These are phyloP conservation scores for Exutisphaerella laricina DNA, from an alignment of 2,329 filamentous ascomycete species.

Conservation along the genomic window DNA sequence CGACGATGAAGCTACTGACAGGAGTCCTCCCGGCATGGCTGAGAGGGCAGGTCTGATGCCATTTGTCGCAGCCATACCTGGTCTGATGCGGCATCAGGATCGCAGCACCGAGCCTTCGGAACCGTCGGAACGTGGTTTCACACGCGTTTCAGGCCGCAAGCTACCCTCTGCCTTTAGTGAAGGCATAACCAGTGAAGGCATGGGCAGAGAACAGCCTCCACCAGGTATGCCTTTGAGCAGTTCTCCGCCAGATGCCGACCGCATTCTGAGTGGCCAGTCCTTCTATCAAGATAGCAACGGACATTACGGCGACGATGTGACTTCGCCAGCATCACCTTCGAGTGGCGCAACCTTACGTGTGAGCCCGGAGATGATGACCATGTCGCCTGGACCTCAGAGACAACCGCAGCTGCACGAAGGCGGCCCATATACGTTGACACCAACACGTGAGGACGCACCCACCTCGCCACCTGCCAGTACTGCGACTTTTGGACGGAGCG, in stretches of 20 bases:
- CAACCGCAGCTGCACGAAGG: constrained; percentile 30
- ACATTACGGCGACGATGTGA: constrained; percentile 35
- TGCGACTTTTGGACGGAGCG: constrained; percentile 13
- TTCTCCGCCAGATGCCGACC: constrained; percentile 8
- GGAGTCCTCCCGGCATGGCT: constrained; percentile 36
- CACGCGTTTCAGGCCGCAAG: constrained; percentile 45
- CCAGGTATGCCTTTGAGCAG: constrained; percentile 18
- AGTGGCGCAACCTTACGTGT: constrained; percentile 10
- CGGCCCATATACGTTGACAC: constrained; percentile 27
- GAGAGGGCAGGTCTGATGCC: constrained; percentile 37
- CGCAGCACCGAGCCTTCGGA: constrained; percentile 19
- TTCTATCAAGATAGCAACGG: constrained; percentile 44
- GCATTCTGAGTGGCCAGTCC: constrained; percentile 33
- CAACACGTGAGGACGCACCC: constrained; percentile 13
- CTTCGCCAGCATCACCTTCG: constrained; percentile 11
- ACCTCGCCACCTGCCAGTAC: constrained; percentile 13
- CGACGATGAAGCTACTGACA: constrained; percentile 8
- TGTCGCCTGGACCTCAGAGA: constrained; percentile 33
- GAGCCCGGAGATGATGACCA: constrained; percentile 22
- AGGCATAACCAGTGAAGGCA: constrained; percentile 39
- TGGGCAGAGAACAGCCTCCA: constrained; percentile 10
- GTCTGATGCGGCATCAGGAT: constrained; percentile 34
- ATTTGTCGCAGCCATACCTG: constrained; percentile 34
- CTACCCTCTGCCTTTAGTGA: constrained; percentile 45
- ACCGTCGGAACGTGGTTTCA: constrained; percentile 40